Percentiles rank a stretch among this genome's conserved stretches.
These are phyloP conservation scores for Neurospora crassa DNA, from an alignment of 2,329 filamentous ascomycete species.

Conservation along the genomic window DNA sequence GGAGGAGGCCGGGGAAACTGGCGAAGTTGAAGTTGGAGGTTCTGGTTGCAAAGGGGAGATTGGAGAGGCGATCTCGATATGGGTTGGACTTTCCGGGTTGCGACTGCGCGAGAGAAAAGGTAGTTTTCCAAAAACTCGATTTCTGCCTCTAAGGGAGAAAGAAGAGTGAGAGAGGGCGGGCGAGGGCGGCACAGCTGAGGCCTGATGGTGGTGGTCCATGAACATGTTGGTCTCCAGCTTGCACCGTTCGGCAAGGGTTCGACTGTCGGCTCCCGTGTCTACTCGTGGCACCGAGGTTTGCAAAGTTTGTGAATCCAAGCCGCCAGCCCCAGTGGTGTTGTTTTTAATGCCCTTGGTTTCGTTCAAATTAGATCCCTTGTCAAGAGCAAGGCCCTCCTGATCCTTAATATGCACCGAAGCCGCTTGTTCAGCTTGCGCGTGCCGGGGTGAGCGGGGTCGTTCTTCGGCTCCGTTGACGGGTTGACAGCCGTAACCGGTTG, in stretches of 20 bases:
- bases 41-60: not conserved
- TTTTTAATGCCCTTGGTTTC: not conserved
- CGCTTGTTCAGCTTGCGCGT: not conserved
- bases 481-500: not conserved
- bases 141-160: constrained; percentile 23
- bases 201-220: constrained; percentile 24
- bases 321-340: not conserved
- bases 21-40: not conserved
- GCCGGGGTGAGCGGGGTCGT: not conserved
- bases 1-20: constrained; percentile 23
- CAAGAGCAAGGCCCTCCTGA: not conserved
- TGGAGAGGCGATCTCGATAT: constrained; percentile 1
- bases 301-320: not conserved
- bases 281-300: constrained; percentile 27
- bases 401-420: not conserved
- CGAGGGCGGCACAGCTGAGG: constrained; percentile 13
- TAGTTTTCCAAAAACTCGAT: constrained; percentile 39
- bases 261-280: constrained; percentile 37
- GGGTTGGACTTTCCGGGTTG: constrained; percentile 23
- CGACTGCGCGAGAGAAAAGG: constrained; percentile 33
- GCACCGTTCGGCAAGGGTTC: constrained; percentile 38
- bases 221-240: constrained; percentile 27
- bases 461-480: not conserved
- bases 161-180: constrained; percentile 6
- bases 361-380: not conserved